phyloP scores from a whole-genome alignment of 2,329 filamentous ascomycete genomes.

The Atkinsonella texensis region DNA sequence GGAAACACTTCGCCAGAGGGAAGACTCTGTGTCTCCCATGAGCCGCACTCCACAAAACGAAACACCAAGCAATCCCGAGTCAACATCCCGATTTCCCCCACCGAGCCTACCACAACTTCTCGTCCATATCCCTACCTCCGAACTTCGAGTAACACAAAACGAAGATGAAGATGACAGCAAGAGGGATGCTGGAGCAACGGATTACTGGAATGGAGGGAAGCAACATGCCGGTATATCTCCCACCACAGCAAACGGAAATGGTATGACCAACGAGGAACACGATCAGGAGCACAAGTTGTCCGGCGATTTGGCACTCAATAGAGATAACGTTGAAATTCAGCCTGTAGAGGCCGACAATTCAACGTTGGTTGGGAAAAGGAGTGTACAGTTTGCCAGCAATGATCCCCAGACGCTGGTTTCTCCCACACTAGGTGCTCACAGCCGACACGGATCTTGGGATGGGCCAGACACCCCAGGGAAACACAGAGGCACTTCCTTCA shows the following conservation, averaged over 20 bases:
- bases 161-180: not conserved
- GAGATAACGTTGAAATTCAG: not conserved
- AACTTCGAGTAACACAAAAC: not conserved
- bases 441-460: constrained; percentile 53
- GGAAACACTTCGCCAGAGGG: constrained; percentile 1
- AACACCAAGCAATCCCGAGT: constrained; percentile 6
- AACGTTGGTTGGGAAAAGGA: constrained; percentile 29
- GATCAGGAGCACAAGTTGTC: not conserved
- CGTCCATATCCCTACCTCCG: constrained; percentile 4
- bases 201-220: constrained; percentile 11
- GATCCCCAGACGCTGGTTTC: constrained; percentile 35
- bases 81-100: constrained; percentile 5
- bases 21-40: constrained; percentile 11
- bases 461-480: constrained; percentile 49
- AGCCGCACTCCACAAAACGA: constrained; percentile 8
- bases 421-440: constrained; percentile 30
- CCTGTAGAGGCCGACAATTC: constrained; percentile 1
- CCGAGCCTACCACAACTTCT: constrained; percentile 6
- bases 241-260: not conserved
- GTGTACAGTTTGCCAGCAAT: constrained; percentile 62
- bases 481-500: constrained; percentile 52
- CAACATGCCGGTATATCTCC: constrained; percentile 8
- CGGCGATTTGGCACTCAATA: not conserved
- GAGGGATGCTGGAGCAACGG: constrained; percentile 2
- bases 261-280: not conserved